These are phyloP conservation scores for Cercophora samala DNA, from an alignment of 495 filamentous ascomycete genomes.

Conservation along the genomic window DNA sequence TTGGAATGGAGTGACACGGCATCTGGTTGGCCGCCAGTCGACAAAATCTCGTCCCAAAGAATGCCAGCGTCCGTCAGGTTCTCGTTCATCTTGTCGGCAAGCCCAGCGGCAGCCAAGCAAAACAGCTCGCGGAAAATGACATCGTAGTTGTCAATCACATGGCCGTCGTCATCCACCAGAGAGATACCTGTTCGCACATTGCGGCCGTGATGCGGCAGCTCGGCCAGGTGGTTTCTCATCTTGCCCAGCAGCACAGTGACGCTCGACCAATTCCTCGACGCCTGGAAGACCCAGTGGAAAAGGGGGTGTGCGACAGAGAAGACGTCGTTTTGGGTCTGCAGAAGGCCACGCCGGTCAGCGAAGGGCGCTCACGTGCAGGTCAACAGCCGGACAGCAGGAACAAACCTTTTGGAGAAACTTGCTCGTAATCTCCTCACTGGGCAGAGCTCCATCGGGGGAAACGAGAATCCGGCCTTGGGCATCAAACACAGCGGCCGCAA, in stretches of 20 bases:
- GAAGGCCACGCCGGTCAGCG: neutral
- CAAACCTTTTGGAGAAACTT: conserved; percentile 60
- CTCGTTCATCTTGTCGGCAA: conserved; percentile 63
- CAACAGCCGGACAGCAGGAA: conserved; percentile 19
- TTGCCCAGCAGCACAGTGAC: conserved; percentile 64
- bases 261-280: conserved; percentile 69
- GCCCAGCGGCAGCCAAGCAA: conserved; percentile 70
- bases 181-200: conserved; percentile 29
- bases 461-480: conserved; percentile 72
- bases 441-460: conserved; percentile 74
- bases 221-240: conserved; percentile 60
- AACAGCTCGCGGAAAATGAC: conserved; percentile 82
- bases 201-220: conserved; percentile 31
- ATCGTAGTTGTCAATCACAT: conserved; percentile 63
- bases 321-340: conserved; percentile 63
- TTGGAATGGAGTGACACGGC: conserved; percentile 10
- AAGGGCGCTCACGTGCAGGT: conserved; percentile 28
- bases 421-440: conserved; percentile 73
- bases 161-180: conserved; percentile 39
- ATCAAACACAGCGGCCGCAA: conserved; percentile 77
- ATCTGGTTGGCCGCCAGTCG: conserved; percentile 47
- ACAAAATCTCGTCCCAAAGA: conserved; percentile 74
- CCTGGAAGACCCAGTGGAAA: conserved; percentile 84
- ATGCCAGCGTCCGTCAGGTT: conserved; percentile 63
- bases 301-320: conserved; percentile 74